Evolutionary conservation across 306 rosid species (phyloP), one percentile per base, ranked within the genome.

Genomic region (Lathyrus oleraceus): DNA sequence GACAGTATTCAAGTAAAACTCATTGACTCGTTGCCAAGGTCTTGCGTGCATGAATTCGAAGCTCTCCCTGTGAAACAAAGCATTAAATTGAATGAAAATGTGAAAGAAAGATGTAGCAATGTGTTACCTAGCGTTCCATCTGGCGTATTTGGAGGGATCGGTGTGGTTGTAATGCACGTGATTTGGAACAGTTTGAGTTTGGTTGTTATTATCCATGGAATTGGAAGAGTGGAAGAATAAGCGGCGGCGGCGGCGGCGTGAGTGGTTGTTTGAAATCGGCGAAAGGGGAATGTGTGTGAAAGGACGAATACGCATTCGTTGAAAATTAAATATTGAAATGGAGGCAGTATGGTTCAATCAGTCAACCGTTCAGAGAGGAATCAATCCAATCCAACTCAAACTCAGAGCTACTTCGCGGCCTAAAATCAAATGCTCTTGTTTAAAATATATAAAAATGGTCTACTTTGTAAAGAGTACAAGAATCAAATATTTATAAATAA

Each of bases 51-150:
- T 87, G 77, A 85, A 86, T 53, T 83, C 63, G 79, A 76, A 87
- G 85, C 95, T 82, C 77, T 91, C 96, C 69, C 96, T 87, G 72
- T 43, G 25, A 75, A 74, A 59, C 13, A 40, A 38, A 71, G 2
- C 25, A 8, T 15, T 27, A 27, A 43, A 68, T 52, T 2, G 14
- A 67, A 27, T 42, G 38, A 4, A 49, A 27, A 10, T 58, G 2
- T 2, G 1, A 7, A 17, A 28, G 7, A 65, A 64, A 52, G 3
- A 28, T 43, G 11, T 6, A 13, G 16, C 6, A 27, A 13, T 6
- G 16, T 27, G 5, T 0, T 57, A 88, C 97, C 90, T 92, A 47
- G 97, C 79, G 32, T 68, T 87, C 97, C 98, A 90, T 60, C 98
- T 81, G 0, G 81, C 61, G 61, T 76, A 68, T 80, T 81, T 74